phyloP scores from a whole-genome alignment of 2,329 filamentous ascomycete species.

The Sporothrix brasiliensis region DNA sequence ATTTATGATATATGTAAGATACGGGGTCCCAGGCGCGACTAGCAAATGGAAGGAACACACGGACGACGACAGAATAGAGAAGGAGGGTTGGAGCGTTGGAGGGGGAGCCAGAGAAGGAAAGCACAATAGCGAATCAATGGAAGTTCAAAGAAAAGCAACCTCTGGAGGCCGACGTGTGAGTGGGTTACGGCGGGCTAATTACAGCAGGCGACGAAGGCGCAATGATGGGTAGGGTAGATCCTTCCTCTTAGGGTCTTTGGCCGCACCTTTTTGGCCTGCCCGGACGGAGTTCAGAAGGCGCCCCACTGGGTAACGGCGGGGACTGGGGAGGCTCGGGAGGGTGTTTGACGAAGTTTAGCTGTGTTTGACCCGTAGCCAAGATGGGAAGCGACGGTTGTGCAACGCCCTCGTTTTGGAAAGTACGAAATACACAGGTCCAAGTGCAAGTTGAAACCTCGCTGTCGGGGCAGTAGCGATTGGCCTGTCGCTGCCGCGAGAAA shows the following conservation, averaged over 20 bases:
- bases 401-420: constrained; percentile 18
- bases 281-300: neutral
- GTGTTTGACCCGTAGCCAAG: neutral
- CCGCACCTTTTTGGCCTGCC: neutral
- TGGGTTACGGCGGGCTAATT: constrained; percentile 8
- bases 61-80: neutral
- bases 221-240: constrained; percentile 11
- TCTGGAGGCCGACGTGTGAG: constrained; percentile 5
- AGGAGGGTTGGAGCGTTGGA: neutral
- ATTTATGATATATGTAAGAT: constrained; percentile 10
- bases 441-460: constrained; percentile 8
- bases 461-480: constrained; percentile 8
- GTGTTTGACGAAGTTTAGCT: constrained; percentile 6
- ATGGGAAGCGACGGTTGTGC: neutral
- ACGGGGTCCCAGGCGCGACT: constrained; percentile 19
- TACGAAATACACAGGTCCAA: constrained; percentile 19
- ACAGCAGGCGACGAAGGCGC: neutral
- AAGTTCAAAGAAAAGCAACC: neutral
- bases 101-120: neutral
- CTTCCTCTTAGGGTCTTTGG: constrained; percentile 12
- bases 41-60: constrained; percentile 1
- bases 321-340: neutral
- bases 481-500: neutral
- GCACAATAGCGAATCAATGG: neutral
- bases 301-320: constrained; percentile 19